These are phyloP conservation scores for Eutrema japonicum DNA, from an alignment of 345 rosid genomes.

Conservation along the genomic window DNA sequence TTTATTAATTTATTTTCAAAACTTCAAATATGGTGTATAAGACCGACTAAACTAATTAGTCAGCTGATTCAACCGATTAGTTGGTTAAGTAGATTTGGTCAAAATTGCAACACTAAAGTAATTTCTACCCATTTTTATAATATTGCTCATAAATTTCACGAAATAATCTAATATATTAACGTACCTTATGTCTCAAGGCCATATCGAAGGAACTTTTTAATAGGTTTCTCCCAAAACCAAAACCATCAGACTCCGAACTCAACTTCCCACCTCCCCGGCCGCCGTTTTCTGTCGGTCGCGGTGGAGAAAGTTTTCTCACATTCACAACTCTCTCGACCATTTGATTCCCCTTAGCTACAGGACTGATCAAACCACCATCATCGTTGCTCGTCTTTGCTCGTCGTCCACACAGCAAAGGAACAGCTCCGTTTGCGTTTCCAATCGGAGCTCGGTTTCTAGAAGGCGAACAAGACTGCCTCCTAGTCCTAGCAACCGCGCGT, in stretches of 20 bases:
- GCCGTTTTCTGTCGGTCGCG: constrained; percentile 50
- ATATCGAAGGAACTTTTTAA: constrained; percentile 81
- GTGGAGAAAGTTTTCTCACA: constrained; percentile 68
- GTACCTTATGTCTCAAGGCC: constrained; percentile 85
- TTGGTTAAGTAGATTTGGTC: neutral
- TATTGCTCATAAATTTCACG: neutral
- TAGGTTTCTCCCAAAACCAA: constrained; percentile 69
- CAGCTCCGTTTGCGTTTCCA: constrained; percentile 47
- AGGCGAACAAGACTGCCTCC: constrained; percentile 78
- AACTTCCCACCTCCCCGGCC: constrained; percentile 40
- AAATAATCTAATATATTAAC: neutral
- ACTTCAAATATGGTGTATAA: no score
- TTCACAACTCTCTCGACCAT: constrained; percentile 73
- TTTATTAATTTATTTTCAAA: no score
- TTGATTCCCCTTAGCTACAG: constrained; percentile 57
- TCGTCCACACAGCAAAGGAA: constrained; percentile 46
- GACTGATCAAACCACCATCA: constrained; percentile 47
- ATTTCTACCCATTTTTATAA: neutral
- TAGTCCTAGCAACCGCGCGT: constrained; percentile 48
- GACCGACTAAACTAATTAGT: neutral
- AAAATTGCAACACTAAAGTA: neutral
- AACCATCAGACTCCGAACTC: constrained; percentile 54
- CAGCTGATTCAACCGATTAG: no score
- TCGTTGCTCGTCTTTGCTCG: constrained; percentile 27
- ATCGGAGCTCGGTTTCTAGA: constrained; percentile 56